Evolutionary conservation across 2,329 filamentous ascomycete genomes (phyloP).

Genomic region (Zymoseptoria passerinii): DNA sequence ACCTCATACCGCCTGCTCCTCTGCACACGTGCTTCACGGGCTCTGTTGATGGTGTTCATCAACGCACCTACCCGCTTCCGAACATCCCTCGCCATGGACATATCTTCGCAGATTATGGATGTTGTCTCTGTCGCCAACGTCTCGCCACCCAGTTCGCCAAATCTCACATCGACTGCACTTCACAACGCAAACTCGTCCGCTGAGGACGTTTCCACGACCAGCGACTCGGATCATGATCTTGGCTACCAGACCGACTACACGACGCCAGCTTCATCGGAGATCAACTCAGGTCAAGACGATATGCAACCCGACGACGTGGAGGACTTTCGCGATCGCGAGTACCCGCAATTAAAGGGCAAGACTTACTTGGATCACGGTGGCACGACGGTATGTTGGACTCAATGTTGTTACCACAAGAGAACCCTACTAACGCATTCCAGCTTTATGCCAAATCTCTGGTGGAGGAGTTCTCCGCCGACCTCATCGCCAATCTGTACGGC

Average conservation of each 20-base stretch:
- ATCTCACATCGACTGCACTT: neutral
- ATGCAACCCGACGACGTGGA: constrained; percentile 32
- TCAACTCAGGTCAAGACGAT: constrained; percentile 21
- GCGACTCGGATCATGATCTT: constrained; percentile 26
- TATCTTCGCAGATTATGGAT: constrained; percentile 18
- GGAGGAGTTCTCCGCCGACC: constrained; percentile 46
- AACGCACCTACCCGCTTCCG: neutral
- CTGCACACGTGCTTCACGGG: too few relatives aligned
- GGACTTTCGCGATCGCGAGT: constrained; percentile 33
- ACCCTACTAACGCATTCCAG: constrained; percentile 20
- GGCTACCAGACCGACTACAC: constrained; percentile 31
- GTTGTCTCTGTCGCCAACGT: constrained; percentile 11
- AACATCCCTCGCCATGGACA: constrained; percentile 16
- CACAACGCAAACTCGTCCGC: constrained; percentile 20
- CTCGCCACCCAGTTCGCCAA: constrained; percentile 6
- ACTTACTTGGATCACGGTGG: constrained; percentile 35
- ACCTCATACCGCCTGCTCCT: neutral
- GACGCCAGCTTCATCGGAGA: constrained; percentile 27
- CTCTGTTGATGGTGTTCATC: neutral
- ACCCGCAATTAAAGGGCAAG: constrained; percentile 38
- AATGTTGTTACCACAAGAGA: neutral
- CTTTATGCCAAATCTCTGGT: constrained; percentile 53
- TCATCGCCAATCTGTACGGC: constrained; percentile 53
- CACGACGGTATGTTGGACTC: constrained; percentile 29
- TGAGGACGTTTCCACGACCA: constrained; percentile 27